Conservation (phyloP, 2,329 filamentous ascomycete genomes). For the Trichoderma sp. region DNA sequence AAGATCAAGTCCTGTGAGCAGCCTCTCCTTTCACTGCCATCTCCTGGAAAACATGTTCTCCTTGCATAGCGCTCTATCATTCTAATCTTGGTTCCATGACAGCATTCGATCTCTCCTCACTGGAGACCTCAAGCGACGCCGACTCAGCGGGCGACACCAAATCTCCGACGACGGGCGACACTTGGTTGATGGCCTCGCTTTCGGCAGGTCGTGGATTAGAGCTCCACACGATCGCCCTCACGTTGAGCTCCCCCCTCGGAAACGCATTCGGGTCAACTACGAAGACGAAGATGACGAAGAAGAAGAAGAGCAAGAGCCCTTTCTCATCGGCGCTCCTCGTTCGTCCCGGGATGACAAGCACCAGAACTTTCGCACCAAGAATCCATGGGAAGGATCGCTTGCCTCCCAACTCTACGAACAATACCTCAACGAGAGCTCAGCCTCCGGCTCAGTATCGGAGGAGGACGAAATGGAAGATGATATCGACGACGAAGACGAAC, state of each 20-base stretch:
- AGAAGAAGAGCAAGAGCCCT: constrained; percentile 42
- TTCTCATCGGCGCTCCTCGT: constrained; percentile 6
- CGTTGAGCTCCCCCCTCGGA: constrained; percentile 72
- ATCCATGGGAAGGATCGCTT: constrained; percentile 30
- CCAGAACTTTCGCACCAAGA: constrained; percentile 28
- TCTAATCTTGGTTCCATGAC: not conserved
- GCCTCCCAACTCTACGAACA: constrained; percentile 17
- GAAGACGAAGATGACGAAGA: constrained; percentile 43
- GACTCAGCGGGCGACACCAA: constrained; percentile 76
- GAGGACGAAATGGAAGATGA: constrained; percentile 6
- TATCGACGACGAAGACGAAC: not conserved
- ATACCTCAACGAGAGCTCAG: not conserved
- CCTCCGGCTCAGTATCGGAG: not conserved
- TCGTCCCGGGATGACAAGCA: not conserved
- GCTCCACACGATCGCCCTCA: constrained; percentile 62
- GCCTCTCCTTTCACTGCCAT: not conserved
- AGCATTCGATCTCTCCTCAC: constrained; percentile 79
- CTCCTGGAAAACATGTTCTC: too few relatives aligned
- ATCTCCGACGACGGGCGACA: constrained; percentile 78
- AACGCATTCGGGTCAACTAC: constrained; percentile 60
- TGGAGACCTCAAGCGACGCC: constrained; percentile 72
- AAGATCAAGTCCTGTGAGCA: constrained; percentile 78
- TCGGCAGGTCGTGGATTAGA: constrained; percentile 72
- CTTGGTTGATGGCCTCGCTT: constrained; percentile 82
- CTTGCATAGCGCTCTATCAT: too few relatives aligned